A percentile compares a stretch with the other conserved stretches of the same genome.
phyloP scores from a whole-genome alignment of 768 basidiomycete species.

The Zangia roseola region DNA sequence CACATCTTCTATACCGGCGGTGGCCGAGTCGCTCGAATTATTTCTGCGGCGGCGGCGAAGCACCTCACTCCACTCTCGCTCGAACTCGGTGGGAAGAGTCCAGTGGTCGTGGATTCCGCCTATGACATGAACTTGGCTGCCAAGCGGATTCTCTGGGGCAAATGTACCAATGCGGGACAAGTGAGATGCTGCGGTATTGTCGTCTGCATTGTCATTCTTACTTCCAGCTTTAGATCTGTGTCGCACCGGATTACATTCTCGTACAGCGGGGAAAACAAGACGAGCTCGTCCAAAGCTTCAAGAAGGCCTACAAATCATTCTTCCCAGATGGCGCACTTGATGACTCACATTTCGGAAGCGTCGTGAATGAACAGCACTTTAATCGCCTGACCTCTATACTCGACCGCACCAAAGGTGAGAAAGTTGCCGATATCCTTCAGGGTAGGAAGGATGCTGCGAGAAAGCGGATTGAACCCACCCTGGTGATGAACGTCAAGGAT shows the following conservation, averaged over 20 bases:
- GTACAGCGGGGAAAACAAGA: conserved; percentile 43
- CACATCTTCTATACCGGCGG: conserved; percentile 41
- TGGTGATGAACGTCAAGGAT: conserved; percentile 52
- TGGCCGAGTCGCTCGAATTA: conserved; percentile 23
- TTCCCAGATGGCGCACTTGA: conserved; percentile 53
- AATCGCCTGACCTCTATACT: conserved; percentile 52
- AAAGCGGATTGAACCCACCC: conserved; percentile 55
- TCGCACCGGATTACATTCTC: conserved; percentile 46
- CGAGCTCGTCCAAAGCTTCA: conserved; percentile 44
- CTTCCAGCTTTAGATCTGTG: conserved; percentile 32
- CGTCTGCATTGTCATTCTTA: neutral
- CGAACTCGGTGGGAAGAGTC: conserved; percentile 41
- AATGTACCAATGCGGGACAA: conserved; percentile 65
- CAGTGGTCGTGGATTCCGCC: conserved; percentile 44
- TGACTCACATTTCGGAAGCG: conserved; percentile 44
- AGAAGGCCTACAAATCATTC: conserved; percentile 44
- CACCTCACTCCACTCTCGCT: conserved; percentile 36
- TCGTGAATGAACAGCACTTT: conserved; percentile 56
- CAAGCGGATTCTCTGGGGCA: conserved; percentile 66
- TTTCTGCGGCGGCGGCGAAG: conserved; percentile 26
- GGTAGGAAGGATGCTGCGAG: conserved; percentile 36
- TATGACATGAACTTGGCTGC: conserved; percentile 51
- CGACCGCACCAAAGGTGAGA: conserved; percentile 50
- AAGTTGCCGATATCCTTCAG: conserved; percentile 50
- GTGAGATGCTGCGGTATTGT: conserved; percentile 21